phyloP scores from a whole-genome alignment of 2,329 filamentous ascomycete species.

The Clonostachys byssicola region DNA sequence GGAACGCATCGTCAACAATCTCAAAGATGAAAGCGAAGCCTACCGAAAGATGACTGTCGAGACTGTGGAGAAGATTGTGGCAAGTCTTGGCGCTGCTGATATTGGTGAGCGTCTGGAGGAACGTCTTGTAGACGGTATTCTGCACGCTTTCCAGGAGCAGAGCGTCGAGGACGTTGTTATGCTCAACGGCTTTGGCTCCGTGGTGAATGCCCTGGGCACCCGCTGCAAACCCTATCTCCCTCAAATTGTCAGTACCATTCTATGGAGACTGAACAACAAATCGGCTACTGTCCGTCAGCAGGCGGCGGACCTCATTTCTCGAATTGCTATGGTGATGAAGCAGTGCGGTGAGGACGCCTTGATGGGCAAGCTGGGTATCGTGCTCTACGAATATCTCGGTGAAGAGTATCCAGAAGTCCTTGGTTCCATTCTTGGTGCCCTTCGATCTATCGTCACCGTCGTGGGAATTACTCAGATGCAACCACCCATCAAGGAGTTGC shows the following conservation, averaged over 20 bases:
- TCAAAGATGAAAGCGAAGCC: constrained; percentile 96
- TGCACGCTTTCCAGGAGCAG: constrained; percentile 97
- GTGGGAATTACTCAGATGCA: constrained; percentile 99
- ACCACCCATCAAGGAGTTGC: constrained; percentile 91
- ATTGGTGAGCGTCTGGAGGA: constrained; percentile 92
- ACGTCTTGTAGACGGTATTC: constrained; percentile 87
- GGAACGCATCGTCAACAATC: constrained; percentile 86
- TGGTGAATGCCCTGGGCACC: constrained; percentile 90
- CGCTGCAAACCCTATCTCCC: constrained; percentile 95
- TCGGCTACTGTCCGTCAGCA: constrained; percentile 95
- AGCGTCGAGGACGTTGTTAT: constrained; percentile 94
- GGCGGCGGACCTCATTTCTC: constrained; percentile 91
- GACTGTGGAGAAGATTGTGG: constrained; percentile 94
- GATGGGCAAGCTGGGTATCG: constrained; percentile 91
- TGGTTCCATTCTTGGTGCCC: constrained; percentile 89
- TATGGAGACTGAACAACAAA: constrained; percentile 97
- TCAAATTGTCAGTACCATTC: constrained; percentile 93
- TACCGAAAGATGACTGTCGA: constrained; percentile 99
- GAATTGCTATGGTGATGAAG: constrained; percentile 98
- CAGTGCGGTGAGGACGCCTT: constrained; percentile 95
- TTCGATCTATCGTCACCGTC: constrained; percentile 94
- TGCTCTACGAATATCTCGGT: constrained; percentile 95
- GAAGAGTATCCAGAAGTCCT: constrained; percentile 98
- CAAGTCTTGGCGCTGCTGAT: constrained; percentile 87
- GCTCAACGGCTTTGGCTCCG: constrained; percentile 95